Evolutionary conservation across 208 protist species (phyloP).

Genomic region (Willaertia magna): DNA sequence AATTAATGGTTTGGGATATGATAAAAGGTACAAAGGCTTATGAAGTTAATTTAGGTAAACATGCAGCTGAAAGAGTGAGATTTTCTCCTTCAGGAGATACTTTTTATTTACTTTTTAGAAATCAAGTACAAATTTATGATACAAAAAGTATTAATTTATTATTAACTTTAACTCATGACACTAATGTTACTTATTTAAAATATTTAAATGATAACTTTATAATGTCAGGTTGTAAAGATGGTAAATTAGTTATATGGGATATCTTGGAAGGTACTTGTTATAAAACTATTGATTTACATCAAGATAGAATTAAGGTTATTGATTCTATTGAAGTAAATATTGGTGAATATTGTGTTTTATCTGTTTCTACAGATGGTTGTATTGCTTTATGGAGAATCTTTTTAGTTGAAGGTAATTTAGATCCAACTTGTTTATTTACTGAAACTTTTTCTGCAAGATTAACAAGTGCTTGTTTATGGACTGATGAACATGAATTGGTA

Average conservation of each 20-base stretch:
- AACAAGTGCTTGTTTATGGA: background rate
- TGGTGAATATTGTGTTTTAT: background rate
- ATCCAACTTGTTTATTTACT: background rate
- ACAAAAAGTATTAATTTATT: background rate
- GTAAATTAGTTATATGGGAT: background rate
- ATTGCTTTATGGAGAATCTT: background rate
- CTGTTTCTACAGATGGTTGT: background rate
- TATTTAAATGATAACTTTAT: background rate
- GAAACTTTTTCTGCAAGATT: background rate
- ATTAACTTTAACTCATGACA: background rate
- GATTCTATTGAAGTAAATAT: background rate
- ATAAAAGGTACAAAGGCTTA: background rate
- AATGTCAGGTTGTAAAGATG: background rate
- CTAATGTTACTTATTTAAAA: background rate
- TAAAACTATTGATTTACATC: background rate
- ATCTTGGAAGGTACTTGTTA: background rate
- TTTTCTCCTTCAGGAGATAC: background rate
- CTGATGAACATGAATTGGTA: background rate
- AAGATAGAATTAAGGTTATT: background rate
- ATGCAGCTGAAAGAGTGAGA: background rate
- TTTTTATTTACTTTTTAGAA: background rate
- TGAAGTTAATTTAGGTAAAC: background rate
- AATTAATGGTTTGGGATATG: background rate
- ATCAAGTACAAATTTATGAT: background rate
- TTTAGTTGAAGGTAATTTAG: background rate